Percentiles rank a stretch among this genome's conserved stretches.
Evolutionary conservation across 2,329 filamentous ascomycete genomes (phyloP).

Genomic region (Aspergillus sp.): DNA sequence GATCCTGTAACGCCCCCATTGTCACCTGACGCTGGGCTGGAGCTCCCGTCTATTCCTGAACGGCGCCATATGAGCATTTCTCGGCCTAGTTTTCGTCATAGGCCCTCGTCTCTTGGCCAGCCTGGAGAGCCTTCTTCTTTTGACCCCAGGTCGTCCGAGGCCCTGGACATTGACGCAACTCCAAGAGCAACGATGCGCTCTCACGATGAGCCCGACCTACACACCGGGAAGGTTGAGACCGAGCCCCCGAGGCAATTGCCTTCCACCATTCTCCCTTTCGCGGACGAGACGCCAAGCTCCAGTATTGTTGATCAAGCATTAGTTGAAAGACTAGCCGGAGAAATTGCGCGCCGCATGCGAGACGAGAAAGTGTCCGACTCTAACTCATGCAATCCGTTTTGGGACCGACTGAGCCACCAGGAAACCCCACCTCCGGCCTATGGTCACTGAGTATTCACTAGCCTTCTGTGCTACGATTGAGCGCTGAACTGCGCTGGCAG

Average conservation of each 20-base stretch:
- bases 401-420: constrained; percentile 36
- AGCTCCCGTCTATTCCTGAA: constrained; percentile 37
- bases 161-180: constrained; percentile 33
- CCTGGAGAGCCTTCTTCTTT: constrained; percentile 24
- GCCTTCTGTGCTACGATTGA: neutral
- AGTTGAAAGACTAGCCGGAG: constrained; percentile 74
- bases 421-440: constrained; percentile 47
- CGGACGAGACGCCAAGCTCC: constrained; percentile 29
- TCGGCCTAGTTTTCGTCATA: constrained; percentile 23
- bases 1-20: constrained; percentile 55
- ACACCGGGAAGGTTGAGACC: constrained; percentile 29
- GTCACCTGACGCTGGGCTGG: constrained; percentile 42
- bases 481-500: constrained; percentile 5
- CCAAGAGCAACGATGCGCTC: constrained; percentile 31
- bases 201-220: constrained; percentile 14
- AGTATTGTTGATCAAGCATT: constrained; percentile 48
- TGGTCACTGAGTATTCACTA: constrained; percentile 34
- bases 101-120: constrained; percentile 23
- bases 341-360: constrained; percentile 81
- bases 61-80: constrained; percentile 32
- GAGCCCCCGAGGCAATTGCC: constrained; percentile 30
- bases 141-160: constrained; percentile 21
- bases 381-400: constrained; percentile 36
- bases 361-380: constrained; percentile 67
- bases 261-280: constrained; percentile 37